Base-by-base conservation (phyloP, 169 alveolate species). In the Cystoisospora suis region DNA sequence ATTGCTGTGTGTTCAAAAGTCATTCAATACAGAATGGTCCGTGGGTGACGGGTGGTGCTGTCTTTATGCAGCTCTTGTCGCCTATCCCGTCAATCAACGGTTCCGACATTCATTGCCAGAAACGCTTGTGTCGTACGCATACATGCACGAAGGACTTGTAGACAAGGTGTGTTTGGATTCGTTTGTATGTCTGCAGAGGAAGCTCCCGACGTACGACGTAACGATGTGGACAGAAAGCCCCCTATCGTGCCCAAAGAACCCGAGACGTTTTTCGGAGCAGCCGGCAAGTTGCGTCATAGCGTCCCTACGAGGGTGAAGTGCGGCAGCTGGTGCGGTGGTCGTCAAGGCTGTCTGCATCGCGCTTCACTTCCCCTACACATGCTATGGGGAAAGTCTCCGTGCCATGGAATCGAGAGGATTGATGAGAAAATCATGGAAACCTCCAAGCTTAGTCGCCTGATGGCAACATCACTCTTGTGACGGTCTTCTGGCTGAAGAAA, bases 361-460 rank as follows among this genome's bases (percentile, higher is more conserved):
- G 45, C 3, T 49, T 40, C 46, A 29, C 27, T 45, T 7, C 46
- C 49, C 49, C 90, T 45, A 65, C 42, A 58, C 81, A 45, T 4
- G 90, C 81, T 86, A 69, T 42, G 90, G 90, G 90, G 90, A 86
- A 86, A 86, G 90, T 86, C 90, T 75, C 90, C 83, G 90, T 20
- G 90, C 90, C 90, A 42, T n/a, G 38, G 47, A 36, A 72, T 75
- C 90, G 90, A 23, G 83, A 86, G 90, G 90, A 75, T 45, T 38
- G 45, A 61, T 49, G 77, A 83, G 53, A 38, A 61, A 27, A 20
- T 83, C 89, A 38, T 47, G 53, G 77, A 34, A 49, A 36, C 53
- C 75, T 81, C 89, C 29, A 40, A 53, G 49, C 75, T 81, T 29
- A 3, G 89, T 46, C 20, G 87, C 38, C 42, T 20, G 69, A 29